Base-by-base conservation (phyloP, 805 yeast genomes). In the Teunomyces pallodes region DNA sequence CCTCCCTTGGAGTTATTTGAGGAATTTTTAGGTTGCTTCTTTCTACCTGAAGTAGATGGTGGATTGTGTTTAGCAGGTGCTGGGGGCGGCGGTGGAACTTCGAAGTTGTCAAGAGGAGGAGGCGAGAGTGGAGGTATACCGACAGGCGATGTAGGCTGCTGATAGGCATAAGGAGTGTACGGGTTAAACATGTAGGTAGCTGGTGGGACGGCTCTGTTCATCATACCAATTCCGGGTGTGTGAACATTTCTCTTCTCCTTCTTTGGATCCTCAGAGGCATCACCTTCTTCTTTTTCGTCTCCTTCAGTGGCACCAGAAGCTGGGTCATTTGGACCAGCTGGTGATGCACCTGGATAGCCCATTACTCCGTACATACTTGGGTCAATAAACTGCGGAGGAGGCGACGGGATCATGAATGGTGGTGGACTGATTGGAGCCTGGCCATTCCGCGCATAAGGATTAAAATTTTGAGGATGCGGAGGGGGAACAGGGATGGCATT, bases 131-230 rank as follows among this genome's bases (percentile, higher is more conserved):
- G 42, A 3, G 42, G 42, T 39, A 47, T 47, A 9, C 50, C 47
- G 13, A 44, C 36, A 20, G 61, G 60, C 10, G 69, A 63, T 29
- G 69, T 46, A 9, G 36, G 36, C 32, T 57, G 67, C 9, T 63
- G 69, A 47, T 65, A 69, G 56, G 67, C 57, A 56, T 79, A 80
- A 1, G 83, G 81, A 50, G 62, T 67, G 53, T 79, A 81, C 0
- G 80, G 75, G 17, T 77, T 80, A 59, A 77, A 73, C 70, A 78
- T 68, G 54, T 72, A 79, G 2, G 72, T 61, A 1, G 63, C 61
- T 4, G 63, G 59, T 10, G 66, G 65, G 27, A 57, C 47, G 24
- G 61, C 62, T 5, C 73, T 63, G 46, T 69, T 69, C 70, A 67
- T 62, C 44, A 69, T 52, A 4, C 76, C 77, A 42, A 72, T 66